Conservation (phyloP, 2,329 filamentous ascomycete species). For the Rhinocladiella similis region DNA sequence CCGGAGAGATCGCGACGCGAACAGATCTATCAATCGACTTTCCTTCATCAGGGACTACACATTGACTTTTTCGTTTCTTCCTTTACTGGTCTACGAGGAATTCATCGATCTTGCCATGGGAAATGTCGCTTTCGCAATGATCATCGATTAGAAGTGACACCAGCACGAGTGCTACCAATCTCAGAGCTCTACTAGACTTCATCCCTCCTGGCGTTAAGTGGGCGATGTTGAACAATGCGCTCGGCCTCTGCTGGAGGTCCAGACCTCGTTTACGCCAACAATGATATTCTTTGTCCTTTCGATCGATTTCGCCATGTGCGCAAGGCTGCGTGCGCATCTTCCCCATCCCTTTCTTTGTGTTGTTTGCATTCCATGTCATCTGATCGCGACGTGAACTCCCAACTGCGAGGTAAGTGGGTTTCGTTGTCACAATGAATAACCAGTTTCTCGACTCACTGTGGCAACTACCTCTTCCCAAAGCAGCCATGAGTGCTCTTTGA, state of each 20-base stretch:
- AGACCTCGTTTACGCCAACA: conserved; percentile 7
- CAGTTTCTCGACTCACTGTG: conserved; percentile 6
- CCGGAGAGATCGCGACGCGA: too few relatives aligned
- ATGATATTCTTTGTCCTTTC: conserved; percentile 12
- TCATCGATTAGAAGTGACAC: too few relatives aligned
- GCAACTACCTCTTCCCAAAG: conserved; percentile 10
- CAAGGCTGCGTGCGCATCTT: conserved; percentile 4
- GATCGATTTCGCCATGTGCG: conserved; percentile 13
- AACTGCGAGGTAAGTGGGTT: neutral
- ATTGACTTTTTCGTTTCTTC: too few relatives aligned
- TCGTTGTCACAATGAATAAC: neutral
- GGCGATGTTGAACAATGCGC: neutral
- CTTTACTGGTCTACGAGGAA: too few relatives aligned
- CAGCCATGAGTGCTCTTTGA: conserved; percentile 15
- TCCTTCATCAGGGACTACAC: too few relatives aligned
- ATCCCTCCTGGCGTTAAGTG: too few relatives aligned
- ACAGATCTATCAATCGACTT: too few relatives aligned
- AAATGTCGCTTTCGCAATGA: too few relatives aligned
- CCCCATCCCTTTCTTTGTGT: conserved; percentile 6
- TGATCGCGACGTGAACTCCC: conserved; percentile 3
- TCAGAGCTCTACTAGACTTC: too few relatives aligned
- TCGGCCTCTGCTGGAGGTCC: neutral
- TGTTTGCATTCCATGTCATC: conserved; percentile 4
- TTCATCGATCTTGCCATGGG: too few relatives aligned
- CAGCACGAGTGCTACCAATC: too few relatives aligned